Percentiles rank a stretch among this genome's conserved stretches.
These are phyloP conservation scores for Podila epigama DNA, from an alignment of 192 early-diverging fungal species.

Conservation along the genomic window DNA sequence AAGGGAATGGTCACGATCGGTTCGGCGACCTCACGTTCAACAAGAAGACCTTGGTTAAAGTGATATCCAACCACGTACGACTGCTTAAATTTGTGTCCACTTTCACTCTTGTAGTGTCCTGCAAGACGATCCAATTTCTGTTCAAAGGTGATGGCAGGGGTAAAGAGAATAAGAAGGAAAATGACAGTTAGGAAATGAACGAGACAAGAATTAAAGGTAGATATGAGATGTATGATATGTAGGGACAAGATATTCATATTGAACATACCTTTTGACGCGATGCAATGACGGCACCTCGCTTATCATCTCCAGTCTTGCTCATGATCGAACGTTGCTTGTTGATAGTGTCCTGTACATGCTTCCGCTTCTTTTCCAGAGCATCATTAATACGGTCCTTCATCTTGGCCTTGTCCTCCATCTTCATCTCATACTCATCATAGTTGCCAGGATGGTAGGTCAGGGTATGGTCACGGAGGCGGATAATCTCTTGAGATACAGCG, in stretches of 20 bases:
- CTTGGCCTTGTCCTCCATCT: constrained; percentile 73
- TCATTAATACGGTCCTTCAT: constrained; percentile 71
- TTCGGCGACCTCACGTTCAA: constrained; percentile 29
- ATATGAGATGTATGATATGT: too few species aligned
- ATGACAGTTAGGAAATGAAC: background rate
- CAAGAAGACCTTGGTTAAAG: constrained; percentile 21
- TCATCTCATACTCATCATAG: constrained; percentile 85
- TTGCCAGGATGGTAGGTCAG: constrained; percentile 84
- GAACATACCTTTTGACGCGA: constrained; percentile 74
- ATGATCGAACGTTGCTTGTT: constrained; percentile 78
- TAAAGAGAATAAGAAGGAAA: background rate
- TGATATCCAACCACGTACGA: constrained; percentile 67
- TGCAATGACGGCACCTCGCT: constrained; percentile 76
- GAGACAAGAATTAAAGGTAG: background rate
- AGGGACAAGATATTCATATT: background rate
- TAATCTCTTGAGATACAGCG: constrained; percentile 76
- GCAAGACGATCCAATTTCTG: constrained; percentile 71
- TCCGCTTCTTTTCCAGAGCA: constrained; percentile 72
- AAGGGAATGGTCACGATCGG: constrained; percentile 60
- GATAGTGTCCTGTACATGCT: constrained; percentile 81
- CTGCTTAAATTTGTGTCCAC: constrained; percentile 74
- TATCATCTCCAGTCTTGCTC: constrained; percentile 80
- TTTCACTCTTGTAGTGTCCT: constrained; percentile 68
- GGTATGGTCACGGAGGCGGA: constrained; percentile 74
- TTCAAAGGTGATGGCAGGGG: background rate